Evolutionary conservation across 805 yeast species (phyloP), one percentile per base, ranked within the genome.

Genomic region (Maudiozyma barnettii): DNA sequence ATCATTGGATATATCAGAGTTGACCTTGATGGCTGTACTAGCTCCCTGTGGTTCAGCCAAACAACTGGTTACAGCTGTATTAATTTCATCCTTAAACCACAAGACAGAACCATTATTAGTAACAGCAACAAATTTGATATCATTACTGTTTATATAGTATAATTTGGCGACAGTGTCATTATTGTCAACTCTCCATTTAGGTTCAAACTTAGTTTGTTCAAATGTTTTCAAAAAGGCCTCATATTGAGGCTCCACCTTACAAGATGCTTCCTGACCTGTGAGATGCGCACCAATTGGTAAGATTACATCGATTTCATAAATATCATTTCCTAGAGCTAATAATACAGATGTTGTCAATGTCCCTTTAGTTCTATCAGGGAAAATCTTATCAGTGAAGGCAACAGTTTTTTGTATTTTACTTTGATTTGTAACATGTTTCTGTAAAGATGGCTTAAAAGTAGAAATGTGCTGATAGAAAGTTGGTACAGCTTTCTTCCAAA

Each of bases 401-500:
- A 61, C 41, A n/a, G 54, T 54, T 29, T 58, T 62, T 10, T 51
- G 54, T n/a, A 56, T 43, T 9, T 48, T 51, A 12, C 41, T 44
- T 3, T 42, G 26, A 23, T 50, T 51, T 12, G 48, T 58, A 39
- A 52, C 51, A 14, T 58, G 54, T 5, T 63, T 60, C 1, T 64
- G 63, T 14, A 64, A 60, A 46, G 63, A 65, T 5, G 73, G 67
- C 43, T 63, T 68, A 20, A 67, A 63, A 16, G 70, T 58, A 6
- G 63, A 56, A 14, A 64, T 63, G 42, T 64, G 67, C 43, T 61
- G 57, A 64, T 87, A 87, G 50, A 87, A 69, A 53, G 84, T 70
- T 3, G 95, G 95, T 13, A 84, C 82, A 1, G 91, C 77, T 58
- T 86, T 85, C 62, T 86, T 87, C 96, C 96, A 87, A 18, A 72